phyloP scores from a whole-genome alignment of 495 filamentous ascomycete species.

The Daldinia vernicosa region DNA sequence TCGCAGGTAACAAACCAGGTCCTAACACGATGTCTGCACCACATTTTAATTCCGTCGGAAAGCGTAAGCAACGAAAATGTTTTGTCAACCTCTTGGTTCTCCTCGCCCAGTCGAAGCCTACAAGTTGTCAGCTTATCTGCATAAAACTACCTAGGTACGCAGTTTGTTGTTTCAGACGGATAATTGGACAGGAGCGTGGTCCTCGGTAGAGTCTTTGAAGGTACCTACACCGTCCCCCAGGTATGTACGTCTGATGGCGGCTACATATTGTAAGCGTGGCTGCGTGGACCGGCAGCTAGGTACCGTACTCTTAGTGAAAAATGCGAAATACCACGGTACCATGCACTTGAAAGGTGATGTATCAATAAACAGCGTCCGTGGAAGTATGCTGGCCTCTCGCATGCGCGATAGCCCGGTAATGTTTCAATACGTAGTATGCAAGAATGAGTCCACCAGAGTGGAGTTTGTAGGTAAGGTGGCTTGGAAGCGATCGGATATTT shows the following conservation, averaged over 20 bases:
- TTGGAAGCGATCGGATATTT: conserved; percentile 11
- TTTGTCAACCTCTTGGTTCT: background rate
- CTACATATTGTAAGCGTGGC: conserved; percentile 16
- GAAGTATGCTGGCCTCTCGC: conserved; percentile 6
- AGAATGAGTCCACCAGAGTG: conserved; percentile 10
- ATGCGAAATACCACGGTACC: conserved; percentile 10
- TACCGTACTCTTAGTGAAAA: conserved; percentile 28
- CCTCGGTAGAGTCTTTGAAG: background rate
- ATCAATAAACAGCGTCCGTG: conserved; percentile 5
- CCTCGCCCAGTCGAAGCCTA: background rate
- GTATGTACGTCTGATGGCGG: conserved; percentile 17
- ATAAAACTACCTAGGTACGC: conserved; percentile 7
- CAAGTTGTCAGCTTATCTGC: conserved; percentile 3
- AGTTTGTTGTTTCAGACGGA: conserved; percentile 7
- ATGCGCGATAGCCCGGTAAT: conserved; percentile 11
- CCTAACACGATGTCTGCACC: conserved; percentile 5
- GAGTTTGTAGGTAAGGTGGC: background rate
- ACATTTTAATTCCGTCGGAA: conserved; percentile 8
- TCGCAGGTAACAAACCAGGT: background rate
- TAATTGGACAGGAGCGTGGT: conserved; percentile 14
- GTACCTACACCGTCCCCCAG: background rate
- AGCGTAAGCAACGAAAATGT: conserved; percentile 5
- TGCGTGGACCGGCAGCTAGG: conserved; percentile 18
- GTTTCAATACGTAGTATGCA: conserved; percentile 1
- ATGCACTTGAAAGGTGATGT: conserved; percentile 23